Percentiles rank a stretch among this genome's conserved stretches.
Evolutionary conservation across 148 eudicot species (phyloP).

Genomic region (Hydrangea macrophylla): DNA sequence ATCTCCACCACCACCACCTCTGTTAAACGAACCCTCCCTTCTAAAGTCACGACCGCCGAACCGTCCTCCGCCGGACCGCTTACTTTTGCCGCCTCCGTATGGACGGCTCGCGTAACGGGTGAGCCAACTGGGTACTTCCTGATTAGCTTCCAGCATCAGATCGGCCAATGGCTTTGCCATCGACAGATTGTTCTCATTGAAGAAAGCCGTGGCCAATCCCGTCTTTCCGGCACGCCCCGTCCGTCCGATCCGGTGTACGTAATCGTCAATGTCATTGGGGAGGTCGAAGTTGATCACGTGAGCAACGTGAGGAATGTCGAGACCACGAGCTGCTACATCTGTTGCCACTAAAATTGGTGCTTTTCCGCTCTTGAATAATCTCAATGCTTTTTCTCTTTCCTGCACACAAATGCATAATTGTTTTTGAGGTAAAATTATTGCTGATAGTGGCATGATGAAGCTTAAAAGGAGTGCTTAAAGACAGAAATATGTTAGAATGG

Average conservation of each 20-base stretch:
- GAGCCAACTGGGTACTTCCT: slow-evolving; percentile 81
- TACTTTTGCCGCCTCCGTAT: slow-evolving; percentile 52
- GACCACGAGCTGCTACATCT: slow-evolving; percentile 91
- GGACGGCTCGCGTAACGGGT: slow-evolving; percentile 51
- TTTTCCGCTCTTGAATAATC: slow-evolving; percentile 72
- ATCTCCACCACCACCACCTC: slow-evolving; percentile 34
- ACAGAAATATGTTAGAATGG: too few species aligned
- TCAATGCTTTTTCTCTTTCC: slow-evolving; percentile 84
- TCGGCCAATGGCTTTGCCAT: slow-evolving; percentile 62
- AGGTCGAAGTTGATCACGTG: slow-evolving; percentile 87
- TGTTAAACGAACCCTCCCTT: slow-evolving; percentile 41
- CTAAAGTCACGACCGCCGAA: slow-evolving; percentile 74
- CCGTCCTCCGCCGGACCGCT: slow-evolving; percentile 50
- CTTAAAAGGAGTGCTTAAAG: too few species aligned
- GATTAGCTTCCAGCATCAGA: slow-evolving; percentile 81
- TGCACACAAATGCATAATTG: slow-evolving; percentile 23
- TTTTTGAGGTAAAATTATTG: neutral
- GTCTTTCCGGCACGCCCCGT: slow-evolving; percentile 92
- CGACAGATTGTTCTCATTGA: slow-evolving; percentile 62
- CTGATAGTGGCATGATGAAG: too few species aligned
- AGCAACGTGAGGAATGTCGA: slow-evolving; percentile 84
- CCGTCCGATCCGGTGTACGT: slow-evolving; percentile 86
- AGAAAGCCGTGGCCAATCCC: slow-evolving; percentile 89
- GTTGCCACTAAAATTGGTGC: slow-evolving; percentile 88
- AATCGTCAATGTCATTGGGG: slow-evolving; percentile 83